phyloP scores from a whole-genome alignment of 768 basidiomycete genomes.

The Hygrophoropsis aurantiaca region DNA sequence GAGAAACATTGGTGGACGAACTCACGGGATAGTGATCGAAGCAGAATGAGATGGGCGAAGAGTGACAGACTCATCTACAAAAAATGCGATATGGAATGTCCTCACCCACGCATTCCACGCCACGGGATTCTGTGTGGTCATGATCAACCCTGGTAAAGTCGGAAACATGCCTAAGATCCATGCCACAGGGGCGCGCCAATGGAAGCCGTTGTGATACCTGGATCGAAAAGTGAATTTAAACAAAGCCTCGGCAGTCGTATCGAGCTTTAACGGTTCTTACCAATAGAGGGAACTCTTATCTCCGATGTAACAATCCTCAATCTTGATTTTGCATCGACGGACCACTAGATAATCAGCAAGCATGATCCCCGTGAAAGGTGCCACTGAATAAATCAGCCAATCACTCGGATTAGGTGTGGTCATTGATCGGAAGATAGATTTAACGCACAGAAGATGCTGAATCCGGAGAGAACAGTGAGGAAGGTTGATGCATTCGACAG shows the following conservation, averaged over 20 bases:
- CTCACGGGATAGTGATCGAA: too few relatives aligned
- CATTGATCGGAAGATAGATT: neutral
- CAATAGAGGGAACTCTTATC: slow-evolving; percentile 7
- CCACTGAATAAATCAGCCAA: slow-evolving; percentile 1
- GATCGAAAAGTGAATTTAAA: too few relatives aligned
- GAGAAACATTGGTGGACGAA: too few relatives aligned
- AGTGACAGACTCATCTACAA: slow-evolving; percentile 8
- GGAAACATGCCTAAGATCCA: slow-evolving; percentile 10
- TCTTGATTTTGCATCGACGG: neutral
- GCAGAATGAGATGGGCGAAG: too few relatives aligned
- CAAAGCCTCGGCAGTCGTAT: too few relatives aligned
- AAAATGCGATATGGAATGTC: slow-evolving; percentile 16
- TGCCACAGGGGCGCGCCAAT: slow-evolving; percentile 11
- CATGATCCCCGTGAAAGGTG: slow-evolving; percentile 9
- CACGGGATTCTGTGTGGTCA: slow-evolving; percentile 10
- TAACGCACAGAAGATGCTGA: slow-evolving; percentile 7
- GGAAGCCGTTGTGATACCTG: slow-evolving; percentile 8
- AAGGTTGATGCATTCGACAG: slow-evolving; percentile 8
- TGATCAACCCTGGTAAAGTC: slow-evolving; percentile 17
- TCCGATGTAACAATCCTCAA: slow-evolving; percentile 8
- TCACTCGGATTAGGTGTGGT: slow-evolving; percentile 4
- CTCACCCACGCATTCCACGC: slow-evolving; percentile 15
- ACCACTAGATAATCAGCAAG: slow-evolving; percentile 12
- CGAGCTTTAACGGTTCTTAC: too few relatives aligned
- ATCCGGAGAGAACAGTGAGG: slow-evolving; percentile 7